Conservation (phyloP, 139 green algal genomes). For the Pedinophyceae sp. region DNA sequence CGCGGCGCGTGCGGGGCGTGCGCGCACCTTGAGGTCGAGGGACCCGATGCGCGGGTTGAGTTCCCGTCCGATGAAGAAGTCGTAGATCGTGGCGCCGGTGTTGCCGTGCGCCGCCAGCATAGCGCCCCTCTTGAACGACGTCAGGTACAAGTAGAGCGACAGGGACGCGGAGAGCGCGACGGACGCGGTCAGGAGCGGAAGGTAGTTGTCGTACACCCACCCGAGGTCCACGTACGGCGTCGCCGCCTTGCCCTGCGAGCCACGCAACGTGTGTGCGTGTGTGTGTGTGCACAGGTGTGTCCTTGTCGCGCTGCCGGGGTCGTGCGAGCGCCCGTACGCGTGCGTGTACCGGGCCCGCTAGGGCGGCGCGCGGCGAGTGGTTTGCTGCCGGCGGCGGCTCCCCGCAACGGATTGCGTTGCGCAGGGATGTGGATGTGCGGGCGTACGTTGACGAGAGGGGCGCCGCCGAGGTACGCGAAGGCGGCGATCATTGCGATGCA, state of each 20-base stretch:
- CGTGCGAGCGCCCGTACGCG: too few species aligned
- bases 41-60: constrained; percentile 61
- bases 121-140: constrained; percentile 24
- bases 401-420: too few species aligned
- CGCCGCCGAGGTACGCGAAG: not conserved
- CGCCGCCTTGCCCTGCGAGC: not conserved
- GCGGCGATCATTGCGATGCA: constrained; percentile 1
- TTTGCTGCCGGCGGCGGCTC: too few species aligned
- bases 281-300: too few species aligned
- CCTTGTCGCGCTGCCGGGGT: too few species aligned
- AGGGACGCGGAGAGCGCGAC: constrained; percentile 33
- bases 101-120: constrained; percentile 34
- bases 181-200: constrained; percentile 53
- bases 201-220: constrained; percentile 61
- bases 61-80: constrained; percentile 87
- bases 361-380: too few species aligned
- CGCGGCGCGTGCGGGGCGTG: too few species aligned
- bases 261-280: too few species aligned
- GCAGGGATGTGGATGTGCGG: too few species aligned
- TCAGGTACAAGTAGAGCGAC: constrained; percentile 40
- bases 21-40: constrained; percentile 89
- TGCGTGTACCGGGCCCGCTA: too few species aligned
- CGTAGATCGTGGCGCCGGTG: constrained; percentile 40
- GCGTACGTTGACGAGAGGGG: too few species aligned
- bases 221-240: constrained; percentile 28